Base-by-base conservation (phyloP, 2,329 filamentous ascomycete genomes). In the Nannizziopsis barbatae region DNA sequence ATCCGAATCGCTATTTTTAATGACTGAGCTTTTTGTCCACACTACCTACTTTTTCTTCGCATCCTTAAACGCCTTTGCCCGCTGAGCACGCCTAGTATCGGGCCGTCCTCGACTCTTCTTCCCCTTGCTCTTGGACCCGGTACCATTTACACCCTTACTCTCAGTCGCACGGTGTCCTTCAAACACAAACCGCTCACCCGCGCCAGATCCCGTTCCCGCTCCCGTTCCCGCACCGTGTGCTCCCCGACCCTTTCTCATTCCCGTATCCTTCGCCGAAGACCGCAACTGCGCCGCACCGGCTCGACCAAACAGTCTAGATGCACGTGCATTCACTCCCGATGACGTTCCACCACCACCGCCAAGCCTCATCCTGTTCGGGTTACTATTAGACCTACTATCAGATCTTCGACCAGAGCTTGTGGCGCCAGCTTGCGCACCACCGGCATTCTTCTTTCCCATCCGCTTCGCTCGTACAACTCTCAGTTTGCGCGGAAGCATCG, bases 401-500 rank as follows among this genome's bases (percentile, higher is more conserved):
- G 22, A 27, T 7, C 22, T 27, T 27, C 22, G 22, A 7, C 22
- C 22, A 27, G 22, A 4, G 22, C 3, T 27, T 27, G 22, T 7
- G 22, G 22, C 22, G 22, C 22, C 7, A 27, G 4, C 22, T 27
- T 27, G 22, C 10, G 46, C 54, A 12, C 59, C 10, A 12, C 18
- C 56, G 5, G 56, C 54, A 48, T 61, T 74, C 54, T 75, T 75
- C 54, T 69, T 68, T 56, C 77, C 64, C n/a, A 46, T 20, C 12
- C 50, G 37, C 47, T 84, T 84, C 61, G 92, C 92, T 52, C 92
- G 81, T 42, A 80, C 83, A 41, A 98, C 89, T 47, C 92, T 84
- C 31, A 98, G 74, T 56, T 82, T 77, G 40, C 92, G 81, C 8
- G 90, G 90, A n/a, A 96, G 79, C 78, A 95, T 82, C 14, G 90